These are phyloP conservation scores for Pleurotus tuber-regium DNA, from an alignment of 768 basidiomycete species.

Conservation along the genomic window DNA sequence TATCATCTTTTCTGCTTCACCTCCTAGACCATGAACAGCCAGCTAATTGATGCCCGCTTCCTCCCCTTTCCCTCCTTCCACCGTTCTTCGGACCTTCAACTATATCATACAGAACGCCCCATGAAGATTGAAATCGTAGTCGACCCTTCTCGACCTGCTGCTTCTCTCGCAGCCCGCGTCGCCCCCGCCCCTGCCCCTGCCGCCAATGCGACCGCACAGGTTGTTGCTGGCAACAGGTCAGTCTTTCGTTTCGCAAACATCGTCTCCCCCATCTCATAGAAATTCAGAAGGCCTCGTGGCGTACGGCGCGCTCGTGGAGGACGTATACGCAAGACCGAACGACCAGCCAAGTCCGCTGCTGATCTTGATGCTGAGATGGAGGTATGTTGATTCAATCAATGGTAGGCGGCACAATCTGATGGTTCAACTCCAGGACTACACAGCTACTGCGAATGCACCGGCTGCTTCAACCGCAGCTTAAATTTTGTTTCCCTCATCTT, in stretches of 20 bases:
- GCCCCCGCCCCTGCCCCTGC: slow-evolving; percentile 60
- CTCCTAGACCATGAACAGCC: slow-evolving; percentile 40
- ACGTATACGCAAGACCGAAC: slow-evolving; percentile 55
- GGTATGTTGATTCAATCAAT: slow-evolving; percentile 40
- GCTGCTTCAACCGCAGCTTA: slow-evolving; percentile 33
- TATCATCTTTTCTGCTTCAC: slow-evolving; percentile 42
- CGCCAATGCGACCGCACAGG: slow-evolving; percentile 17
- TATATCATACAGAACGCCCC: slow-evolving; percentile 69
- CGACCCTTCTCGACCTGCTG: slow-evolving; percentile 72
- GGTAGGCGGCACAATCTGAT: neutral
- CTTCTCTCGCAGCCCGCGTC: slow-evolving; percentile 80
- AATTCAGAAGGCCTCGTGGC: slow-evolving; percentile 44
- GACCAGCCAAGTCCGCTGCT: slow-evolving; percentile 73
- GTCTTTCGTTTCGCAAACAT: slow-evolving; percentile 11
- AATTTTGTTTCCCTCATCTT: neutral
- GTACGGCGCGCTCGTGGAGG: slow-evolving; percentile 39
- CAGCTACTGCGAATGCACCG: slow-evolving; percentile 54
- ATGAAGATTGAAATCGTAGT: slow-evolving; percentile 99
- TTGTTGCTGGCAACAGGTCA: slow-evolving; percentile 33
- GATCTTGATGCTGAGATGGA: slow-evolving; percentile 99
- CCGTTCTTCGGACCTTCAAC: slow-evolving; percentile 27
- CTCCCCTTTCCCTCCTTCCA: slow-evolving; percentile 40
- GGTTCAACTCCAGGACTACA: slow-evolving; percentile 54
- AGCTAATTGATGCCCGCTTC: slow-evolving; percentile 39
- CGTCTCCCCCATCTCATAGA: slow-evolving; percentile 20